Conservation (phyloP, 202 grass and related monocot species). For the Digitaria exilis region DNA sequence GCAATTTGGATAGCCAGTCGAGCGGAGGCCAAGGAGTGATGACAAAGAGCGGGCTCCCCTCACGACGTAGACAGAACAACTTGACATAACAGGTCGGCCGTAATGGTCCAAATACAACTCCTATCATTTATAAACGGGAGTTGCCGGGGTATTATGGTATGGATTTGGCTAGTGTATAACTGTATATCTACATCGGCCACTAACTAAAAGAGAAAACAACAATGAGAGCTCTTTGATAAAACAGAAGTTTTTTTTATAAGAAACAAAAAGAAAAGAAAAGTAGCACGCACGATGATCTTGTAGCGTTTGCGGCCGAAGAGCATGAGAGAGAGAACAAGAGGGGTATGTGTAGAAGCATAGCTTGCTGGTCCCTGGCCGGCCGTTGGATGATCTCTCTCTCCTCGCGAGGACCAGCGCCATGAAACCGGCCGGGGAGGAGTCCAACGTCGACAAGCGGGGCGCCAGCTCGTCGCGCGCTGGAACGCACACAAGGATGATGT, state of each 20-base stretch:
- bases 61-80: neutral
- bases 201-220: neutral
- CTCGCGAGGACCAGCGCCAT: neutral
- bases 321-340: neutral
- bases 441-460: neutral
- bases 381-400: constrained; percentile 22
- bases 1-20: neutral
- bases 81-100: neutral
- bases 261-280: too few relatives aligned
- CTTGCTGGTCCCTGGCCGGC: neutral
- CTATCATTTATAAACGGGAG: neutral
- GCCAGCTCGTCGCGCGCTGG: constrained; percentile 3
- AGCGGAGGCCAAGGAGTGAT: neutral
- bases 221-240: neutral
- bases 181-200: too few relatives aligned
- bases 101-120: neutral
- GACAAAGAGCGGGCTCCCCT: neutral
- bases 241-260: too few relatives aligned
- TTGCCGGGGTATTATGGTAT: neutral
- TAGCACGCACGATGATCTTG: neutral
- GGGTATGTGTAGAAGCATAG: neutral
- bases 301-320: neutral
- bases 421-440: neutral
- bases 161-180: neutral
- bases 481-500: neutral